Evolutionary conservation across 257 asterid species (phyloP).

Genomic region (Solanum dulcamara): DNA sequence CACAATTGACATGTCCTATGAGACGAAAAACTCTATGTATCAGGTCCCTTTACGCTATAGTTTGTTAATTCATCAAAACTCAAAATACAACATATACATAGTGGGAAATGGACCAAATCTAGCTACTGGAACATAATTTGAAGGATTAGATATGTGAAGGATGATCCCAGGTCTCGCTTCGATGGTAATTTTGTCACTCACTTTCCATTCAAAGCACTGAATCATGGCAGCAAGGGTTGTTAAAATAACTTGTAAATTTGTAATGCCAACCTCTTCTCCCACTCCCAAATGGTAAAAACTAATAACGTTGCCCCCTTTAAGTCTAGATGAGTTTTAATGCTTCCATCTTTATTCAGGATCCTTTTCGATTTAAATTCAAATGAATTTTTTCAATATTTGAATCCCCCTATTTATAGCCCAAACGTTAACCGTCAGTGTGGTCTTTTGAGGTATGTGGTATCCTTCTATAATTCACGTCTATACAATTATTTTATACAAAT

Average conservation of each 20-base stretch:
- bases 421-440: no score
- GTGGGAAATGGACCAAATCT: conserved; percentile 22
- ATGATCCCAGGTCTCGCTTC: conserved; percentile 51
- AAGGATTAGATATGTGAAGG: conserved; percentile 47
- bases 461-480: no score
- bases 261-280: conserved; percentile 45
- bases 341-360: conserved; percentile 20
- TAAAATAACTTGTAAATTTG: conserved; percentile 54
- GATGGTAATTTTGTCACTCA: conserved; percentile 26
- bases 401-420: no score
- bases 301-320: conserved; percentile 61
- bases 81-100: no score
- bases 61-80: no score
- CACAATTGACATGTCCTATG: no score
- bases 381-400: no score
- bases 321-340: conserved; percentile 18
- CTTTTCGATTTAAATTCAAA: conserved; percentile 53
- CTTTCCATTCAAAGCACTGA: conserved; percentile 62
- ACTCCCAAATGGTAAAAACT: conserved; percentile 59
- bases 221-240: conserved; percentile 48
- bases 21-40: no score
- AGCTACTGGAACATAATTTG: conserved; percentile 30
- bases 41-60: no score
- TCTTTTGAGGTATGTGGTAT: no score
- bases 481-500: no score